Evolutionary conservation across 2,329 filamentous ascomycete species (phyloP).

Genomic region (Ophiostoma piceae): DNA sequence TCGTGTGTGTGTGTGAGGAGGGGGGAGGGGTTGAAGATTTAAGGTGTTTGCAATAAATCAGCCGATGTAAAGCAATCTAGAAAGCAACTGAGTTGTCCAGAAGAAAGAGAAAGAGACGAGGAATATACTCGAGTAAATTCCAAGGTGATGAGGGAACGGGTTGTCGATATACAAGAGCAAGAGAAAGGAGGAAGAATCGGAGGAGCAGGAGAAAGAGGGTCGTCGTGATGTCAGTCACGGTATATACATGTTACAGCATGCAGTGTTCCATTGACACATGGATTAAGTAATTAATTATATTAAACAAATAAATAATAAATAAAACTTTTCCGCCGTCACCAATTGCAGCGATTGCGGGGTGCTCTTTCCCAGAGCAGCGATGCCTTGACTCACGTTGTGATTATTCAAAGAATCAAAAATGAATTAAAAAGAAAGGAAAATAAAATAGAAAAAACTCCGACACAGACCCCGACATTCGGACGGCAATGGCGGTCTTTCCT

Average conservation of each 20-base stretch:
- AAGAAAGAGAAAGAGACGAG: not conserved
- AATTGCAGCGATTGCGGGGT: slow-evolving; percentile 10
- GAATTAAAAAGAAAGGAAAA: not conserved
- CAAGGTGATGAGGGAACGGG: not conserved
- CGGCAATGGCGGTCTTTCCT: slow-evolving; percentile 11
- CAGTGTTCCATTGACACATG: not conserved
- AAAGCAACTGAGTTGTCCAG: not conserved
- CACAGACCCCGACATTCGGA: not conserved
- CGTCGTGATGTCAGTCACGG: slow-evolving; percentile 12
- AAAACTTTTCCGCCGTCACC: not conserved
- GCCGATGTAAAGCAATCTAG: not conserved
- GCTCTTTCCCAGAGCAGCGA: not conserved
- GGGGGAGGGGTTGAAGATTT: not conserved
- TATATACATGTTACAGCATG: not conserved
- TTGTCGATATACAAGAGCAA: slow-evolving; percentile 3
- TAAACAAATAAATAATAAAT: slow-evolving; percentile 6
- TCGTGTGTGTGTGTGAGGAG: not conserved
- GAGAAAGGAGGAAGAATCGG: not conserved
- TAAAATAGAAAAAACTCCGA: not conserved
- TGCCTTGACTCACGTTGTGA: not conserved
- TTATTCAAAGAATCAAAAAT: not conserved
- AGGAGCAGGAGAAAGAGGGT: slow-evolving; percentile 6
- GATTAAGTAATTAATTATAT: not conserved
- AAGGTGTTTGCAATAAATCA: slow-evolving; percentile 1
- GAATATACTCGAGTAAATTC: not conserved